These are phyloP conservation scores for Ophiostoma perfectum DNA, from an alignment of 2,329 filamentous ascomycete species.

Conservation along the genomic window DNA sequence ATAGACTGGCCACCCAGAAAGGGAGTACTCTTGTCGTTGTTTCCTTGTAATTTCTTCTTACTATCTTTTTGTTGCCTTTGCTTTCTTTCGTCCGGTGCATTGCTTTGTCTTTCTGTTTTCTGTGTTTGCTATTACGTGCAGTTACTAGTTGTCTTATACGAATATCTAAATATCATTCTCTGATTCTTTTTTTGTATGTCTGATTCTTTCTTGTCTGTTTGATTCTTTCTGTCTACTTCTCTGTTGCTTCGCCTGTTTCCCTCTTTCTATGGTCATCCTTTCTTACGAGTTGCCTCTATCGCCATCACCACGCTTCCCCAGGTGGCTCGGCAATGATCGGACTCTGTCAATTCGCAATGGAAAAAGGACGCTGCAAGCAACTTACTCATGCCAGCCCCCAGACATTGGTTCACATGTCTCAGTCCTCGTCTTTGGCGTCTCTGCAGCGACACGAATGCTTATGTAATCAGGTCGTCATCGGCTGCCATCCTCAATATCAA, in stretches of 20 bases:
- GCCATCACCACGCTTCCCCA: background rate
- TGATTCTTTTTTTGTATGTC: background rate
- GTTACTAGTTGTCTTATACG: background rate
- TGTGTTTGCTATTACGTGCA: background rate
- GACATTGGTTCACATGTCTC: background rate
- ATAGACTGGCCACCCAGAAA: constrained; percentile 23
- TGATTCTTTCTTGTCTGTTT: too few species aligned
- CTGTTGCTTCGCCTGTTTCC: too few species aligned
- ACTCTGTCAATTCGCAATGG: too few species aligned
- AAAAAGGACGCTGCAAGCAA: background rate
- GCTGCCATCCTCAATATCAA: background rate
- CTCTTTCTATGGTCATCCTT: background rate
- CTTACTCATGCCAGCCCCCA: background rate
- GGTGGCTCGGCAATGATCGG: too few species aligned
- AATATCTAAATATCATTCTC: background rate
- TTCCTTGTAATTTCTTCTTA: background rate
- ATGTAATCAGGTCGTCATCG: background rate
- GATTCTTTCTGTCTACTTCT: too few species aligned
- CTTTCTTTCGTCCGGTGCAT: background rate
- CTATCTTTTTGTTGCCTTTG: background rate
- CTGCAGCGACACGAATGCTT: background rate
- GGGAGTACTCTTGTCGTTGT: constrained; percentile 16
- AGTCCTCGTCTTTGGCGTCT: background rate
- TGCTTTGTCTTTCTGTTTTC: background rate
- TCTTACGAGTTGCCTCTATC: background rate